Evolutionary conservation across 2,329 filamentous ascomycete species (phyloP).

Genomic region (Monilinia vaccinii-corymbosi): DNA sequence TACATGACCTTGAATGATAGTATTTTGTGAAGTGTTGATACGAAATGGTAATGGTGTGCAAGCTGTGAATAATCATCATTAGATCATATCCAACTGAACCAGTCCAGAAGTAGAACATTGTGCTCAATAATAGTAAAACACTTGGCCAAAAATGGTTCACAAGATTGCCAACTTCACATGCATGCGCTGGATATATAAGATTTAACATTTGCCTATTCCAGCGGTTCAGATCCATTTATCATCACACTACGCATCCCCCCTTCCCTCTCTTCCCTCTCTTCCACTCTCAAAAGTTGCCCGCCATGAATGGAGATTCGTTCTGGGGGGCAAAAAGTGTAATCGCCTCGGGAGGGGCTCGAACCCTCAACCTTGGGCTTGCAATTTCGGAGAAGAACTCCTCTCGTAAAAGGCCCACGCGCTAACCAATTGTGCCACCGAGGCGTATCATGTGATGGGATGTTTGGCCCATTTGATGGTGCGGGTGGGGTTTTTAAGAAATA

Average conservation of each 20-base stretch:
- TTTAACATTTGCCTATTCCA: too few species aligned
- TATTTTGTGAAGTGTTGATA: neutral
- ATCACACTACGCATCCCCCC: too few species aligned
- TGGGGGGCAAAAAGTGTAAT: fast-evolving
- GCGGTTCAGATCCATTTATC: too few species aligned
- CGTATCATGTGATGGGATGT: neutral
- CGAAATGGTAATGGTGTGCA: neutral
- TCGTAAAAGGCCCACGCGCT: slow-evolving; percentile 9
- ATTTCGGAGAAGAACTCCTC: neutral
- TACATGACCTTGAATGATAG: neutral
- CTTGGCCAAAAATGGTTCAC: too few species aligned
- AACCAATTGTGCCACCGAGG: slow-evolving; percentile 9
- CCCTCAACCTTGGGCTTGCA: slow-evolving; percentile 5
- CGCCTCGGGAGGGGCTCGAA: slow-evolving; percentile 7
- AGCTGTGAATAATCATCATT: neutral
- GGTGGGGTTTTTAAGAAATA: fast-evolving
- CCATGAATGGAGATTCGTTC: neutral
- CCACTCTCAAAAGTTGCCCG: too few species aligned
- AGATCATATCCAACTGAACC: neutral
- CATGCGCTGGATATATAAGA: neutral
- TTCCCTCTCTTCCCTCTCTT: too few species aligned
- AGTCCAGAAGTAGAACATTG: neutral
- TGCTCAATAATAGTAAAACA: neutral
- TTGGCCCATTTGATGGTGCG: neutral
- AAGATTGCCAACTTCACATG: neutral